Percentiles rank a stretch among this genome's conserved stretches.
phyloP scores from a whole-genome alignment of 257 asterid species.

The Fraxinus cuspidata region DNA sequence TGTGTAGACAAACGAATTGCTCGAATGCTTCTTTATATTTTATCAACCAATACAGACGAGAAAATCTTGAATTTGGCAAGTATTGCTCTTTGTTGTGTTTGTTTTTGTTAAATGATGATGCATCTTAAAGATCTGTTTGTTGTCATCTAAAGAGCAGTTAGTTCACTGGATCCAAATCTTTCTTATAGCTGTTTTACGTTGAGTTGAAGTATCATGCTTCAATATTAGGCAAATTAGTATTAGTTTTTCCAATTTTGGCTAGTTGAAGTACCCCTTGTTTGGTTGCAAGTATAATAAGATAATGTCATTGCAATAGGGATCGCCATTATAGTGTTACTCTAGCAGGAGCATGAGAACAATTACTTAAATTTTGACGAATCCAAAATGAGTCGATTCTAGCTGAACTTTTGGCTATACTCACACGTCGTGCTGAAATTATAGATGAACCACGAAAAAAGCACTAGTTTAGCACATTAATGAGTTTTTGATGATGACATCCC shows the following conservation, averaged over 20 bases:
- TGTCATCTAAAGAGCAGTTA: not conserved
- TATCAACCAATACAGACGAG: conserved; percentile 31
- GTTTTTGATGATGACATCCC: not conserved
- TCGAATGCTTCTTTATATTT: conserved; percentile 28
- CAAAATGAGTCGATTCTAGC: not conserved
- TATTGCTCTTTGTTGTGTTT: conserved; percentile 18
- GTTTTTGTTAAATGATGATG: conserved; percentile 8
- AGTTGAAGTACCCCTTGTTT: no score
- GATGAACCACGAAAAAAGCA: no score
- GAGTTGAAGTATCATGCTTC: no score
- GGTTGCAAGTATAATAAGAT: no score
- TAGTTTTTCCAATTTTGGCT: no score
- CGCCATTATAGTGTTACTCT: not conserved
- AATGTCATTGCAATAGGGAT: no score
- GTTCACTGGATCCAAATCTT: no score
- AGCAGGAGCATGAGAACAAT: not conserved
- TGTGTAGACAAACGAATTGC: conserved; percentile 42
- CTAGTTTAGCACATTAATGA: not conserved
- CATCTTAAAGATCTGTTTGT: conserved; percentile 14
- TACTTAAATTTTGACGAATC: not conserved
- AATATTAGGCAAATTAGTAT: no score
- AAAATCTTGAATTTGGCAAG: conserved; percentile 35
- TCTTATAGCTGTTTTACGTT: no score
- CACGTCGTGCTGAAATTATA: not conserved
- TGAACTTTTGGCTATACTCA: not conserved